These are phyloP conservation scores for Tolypocladium inflatum DNA, from an alignment of 2,329 filamentous ascomycete species.

Conservation along the genomic window DNA sequence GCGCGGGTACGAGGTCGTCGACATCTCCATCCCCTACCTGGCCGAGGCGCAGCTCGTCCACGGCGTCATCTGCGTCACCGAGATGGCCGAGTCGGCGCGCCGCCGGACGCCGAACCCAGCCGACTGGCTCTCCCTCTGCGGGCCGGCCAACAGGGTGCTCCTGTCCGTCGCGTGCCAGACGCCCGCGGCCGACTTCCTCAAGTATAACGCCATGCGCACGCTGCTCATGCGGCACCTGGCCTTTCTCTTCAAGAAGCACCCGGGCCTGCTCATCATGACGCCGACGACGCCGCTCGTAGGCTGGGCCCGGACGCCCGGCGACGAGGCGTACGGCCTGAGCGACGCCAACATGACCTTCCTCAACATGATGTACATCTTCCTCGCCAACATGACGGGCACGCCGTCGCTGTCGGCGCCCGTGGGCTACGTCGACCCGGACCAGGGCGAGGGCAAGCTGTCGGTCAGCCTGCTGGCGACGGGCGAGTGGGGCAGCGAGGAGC, in stretches of 20 bases:
- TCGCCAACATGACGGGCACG: conserved; percentile 74
- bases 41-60: conserved; percentile 68
- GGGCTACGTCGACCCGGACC: conserved; percentile 54
- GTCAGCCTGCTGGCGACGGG: conserved; percentile 54
- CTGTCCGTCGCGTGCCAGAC: conserved; percentile 56
- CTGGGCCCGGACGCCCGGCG: conserved; percentile 53
- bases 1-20: conserved; percentile 37
- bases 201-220: conserved; percentile 63
- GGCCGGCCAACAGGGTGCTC: conserved; percentile 60
- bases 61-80: conserved; percentile 64
- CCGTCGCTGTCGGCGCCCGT: conserved; percentile 68
- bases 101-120: conserved; percentile 31
- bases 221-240: conserved; percentile 73
- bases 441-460: conserved; percentile 49
- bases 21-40: conserved; percentile 58
- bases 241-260: conserved; percentile 57
- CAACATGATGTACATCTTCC: conserved; percentile 78
- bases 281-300: conserved; percentile 70
- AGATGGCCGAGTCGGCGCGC: conserved; percentile 46
- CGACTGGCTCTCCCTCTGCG: conserved; percentile 46
- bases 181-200: conserved; percentile 59
- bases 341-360: conserved; percentile 65
- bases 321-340: conserved; percentile 60
- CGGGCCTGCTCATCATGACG: conserved; percentile 68
- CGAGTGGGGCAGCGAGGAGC: conserved; percentile 59